Evolutionary conservation across 768 basidiomycete genomes (phyloP).

Genomic region (Coprinellus micaceus): DNA sequence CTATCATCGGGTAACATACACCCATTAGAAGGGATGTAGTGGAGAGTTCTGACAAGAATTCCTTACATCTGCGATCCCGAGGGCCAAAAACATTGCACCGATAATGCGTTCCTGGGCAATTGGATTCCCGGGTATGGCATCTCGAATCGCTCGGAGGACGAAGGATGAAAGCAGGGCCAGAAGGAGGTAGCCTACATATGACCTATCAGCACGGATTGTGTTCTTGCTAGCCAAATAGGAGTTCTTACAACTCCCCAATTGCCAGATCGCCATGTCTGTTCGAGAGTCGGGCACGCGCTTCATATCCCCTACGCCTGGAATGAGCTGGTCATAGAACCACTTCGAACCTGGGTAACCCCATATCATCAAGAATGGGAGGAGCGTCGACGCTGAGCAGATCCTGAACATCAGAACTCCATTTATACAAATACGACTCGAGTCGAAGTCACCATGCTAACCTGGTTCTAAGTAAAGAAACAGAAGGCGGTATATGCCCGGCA

Average conservation of each 20-base stretch:
- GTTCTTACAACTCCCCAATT: conserved; percentile 60
- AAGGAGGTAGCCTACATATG: conserved; percentile 34
- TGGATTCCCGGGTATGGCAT: conserved; percentile 53
- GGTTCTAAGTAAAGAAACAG: conserved; percentile 69
- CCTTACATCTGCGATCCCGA: conserved; percentile 58
- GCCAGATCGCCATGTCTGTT: conserved; percentile 61
- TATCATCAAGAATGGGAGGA: conserved; percentile 34
- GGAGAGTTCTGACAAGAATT: not conserved
- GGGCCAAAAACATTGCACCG: conserved; percentile 56
- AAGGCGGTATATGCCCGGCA: conserved; percentile 59
- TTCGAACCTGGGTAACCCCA: conserved; percentile 57
- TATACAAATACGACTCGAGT: not conserved
- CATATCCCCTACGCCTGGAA: conserved; percentile 41
- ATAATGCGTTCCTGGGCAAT: conserved; percentile 66
- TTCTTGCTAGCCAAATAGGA: not conserved
- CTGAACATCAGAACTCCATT: not conserved
- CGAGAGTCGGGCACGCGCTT: conserved; percentile 40
- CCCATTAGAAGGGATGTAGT: not conserved
- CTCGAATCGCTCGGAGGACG: conserved; percentile 64
- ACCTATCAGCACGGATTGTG: conserved; percentile 4
- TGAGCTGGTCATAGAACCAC: conserved; percentile 67
- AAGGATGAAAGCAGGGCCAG: conserved; percentile 62
- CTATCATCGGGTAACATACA: not conserved
- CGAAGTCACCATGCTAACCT: conserved; percentile 30
- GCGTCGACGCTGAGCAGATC: conserved; percentile 30